phyloP scores from a whole-genome alignment of 1,139 yeast species.

The Protomyces lactucae-debilis region DNA sequence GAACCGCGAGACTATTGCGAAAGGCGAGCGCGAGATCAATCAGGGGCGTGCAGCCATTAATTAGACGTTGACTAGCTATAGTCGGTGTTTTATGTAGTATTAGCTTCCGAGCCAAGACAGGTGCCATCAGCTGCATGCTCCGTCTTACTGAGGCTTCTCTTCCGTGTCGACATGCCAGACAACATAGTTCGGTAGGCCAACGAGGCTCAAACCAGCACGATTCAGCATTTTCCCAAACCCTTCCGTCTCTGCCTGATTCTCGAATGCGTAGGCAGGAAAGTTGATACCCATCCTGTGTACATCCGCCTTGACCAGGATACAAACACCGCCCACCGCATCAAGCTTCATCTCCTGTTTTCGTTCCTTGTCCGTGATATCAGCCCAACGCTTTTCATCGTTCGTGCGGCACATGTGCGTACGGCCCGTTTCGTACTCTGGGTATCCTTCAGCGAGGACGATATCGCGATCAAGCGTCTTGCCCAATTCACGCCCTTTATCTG shows the following conservation, averaged over 20 bases:
- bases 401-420: slow-evolving; percentile 45
- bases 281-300: slow-evolving; percentile 79
- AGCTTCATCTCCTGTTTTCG: slow-evolving; percentile 63
- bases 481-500: slow-evolving; percentile 61
- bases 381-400: slow-evolving; percentile 28
- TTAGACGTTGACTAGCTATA: background rate
- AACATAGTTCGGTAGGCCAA: slow-evolving; percentile 84
- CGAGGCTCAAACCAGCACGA: slow-evolving; percentile 71
- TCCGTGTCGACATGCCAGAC: slow-evolving; percentile 52
- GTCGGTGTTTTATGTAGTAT: background rate
- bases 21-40: slow-evolving; percentile 6
- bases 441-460: slow-evolving; percentile 86
- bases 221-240: slow-evolving; percentile 87
- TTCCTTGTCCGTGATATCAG: slow-evolving; percentile 52
- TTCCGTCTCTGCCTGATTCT: slow-evolving; percentile 84
- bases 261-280: slow-evolving; percentile 83
- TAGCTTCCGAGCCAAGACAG: background rate
- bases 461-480: slow-evolving; percentile 68
- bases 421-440: slow-evolving; percentile 86
- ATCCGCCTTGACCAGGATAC: slow-evolving; percentile 73
- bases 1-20: slow-evolving; percentile 12
- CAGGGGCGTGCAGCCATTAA: background rate
- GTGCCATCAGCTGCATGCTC: background rate
- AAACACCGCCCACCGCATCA: slow-evolving; percentile 90
- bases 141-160: slow-evolving; percentile 12